These are phyloP conservation scores for Podaxis sp. DNA, from an alignment of 768 basidiomycete species.

Conservation along the genomic window DNA sequence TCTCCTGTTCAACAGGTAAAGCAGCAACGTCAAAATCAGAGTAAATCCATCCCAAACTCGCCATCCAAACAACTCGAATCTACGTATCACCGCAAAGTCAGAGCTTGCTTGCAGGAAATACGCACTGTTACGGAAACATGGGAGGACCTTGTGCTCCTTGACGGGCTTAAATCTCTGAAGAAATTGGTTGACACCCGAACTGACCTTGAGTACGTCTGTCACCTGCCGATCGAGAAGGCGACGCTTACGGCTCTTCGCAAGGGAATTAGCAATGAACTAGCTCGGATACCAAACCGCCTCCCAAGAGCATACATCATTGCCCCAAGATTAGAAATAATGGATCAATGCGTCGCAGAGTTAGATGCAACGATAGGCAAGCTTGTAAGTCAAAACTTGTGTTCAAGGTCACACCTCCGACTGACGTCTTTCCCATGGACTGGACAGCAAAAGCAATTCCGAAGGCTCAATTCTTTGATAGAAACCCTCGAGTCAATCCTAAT, in stretches of 20 bases:
- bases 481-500: constrained; percentile 60
- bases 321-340: constrained; percentile 69
- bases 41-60: constrained; percentile 31
- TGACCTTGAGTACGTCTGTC: constrained; percentile 71
- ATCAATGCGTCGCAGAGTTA: constrained; percentile 58
- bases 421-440: background rate
- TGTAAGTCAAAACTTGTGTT: constrained; percentile 40
- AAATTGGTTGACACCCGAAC: constrained; percentile 77
- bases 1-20: constrained; percentile 54
- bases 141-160: constrained; percentile 79
- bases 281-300: constrained; percentile 50
- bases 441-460: constrained; percentile 71
- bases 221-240: background rate
- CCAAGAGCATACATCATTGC: constrained; percentile 62
- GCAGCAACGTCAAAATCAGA: constrained; percentile 30
- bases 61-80: constrained; percentile 62
- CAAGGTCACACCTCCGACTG: background rate
- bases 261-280: constrained; percentile 58
- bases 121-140: constrained; percentile 65
- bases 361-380: constrained; percentile 61
- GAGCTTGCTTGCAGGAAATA: constrained; percentile 68
- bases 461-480: constrained; percentile 64
- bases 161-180: constrained; percentile 76
- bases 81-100: constrained; percentile 78
- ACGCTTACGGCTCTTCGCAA: constrained; percentile 10